These are phyloP conservation scores for Salix exigua DNA, from an alignment of 345 rosid genomes.

Conservation along the genomic window DNA sequence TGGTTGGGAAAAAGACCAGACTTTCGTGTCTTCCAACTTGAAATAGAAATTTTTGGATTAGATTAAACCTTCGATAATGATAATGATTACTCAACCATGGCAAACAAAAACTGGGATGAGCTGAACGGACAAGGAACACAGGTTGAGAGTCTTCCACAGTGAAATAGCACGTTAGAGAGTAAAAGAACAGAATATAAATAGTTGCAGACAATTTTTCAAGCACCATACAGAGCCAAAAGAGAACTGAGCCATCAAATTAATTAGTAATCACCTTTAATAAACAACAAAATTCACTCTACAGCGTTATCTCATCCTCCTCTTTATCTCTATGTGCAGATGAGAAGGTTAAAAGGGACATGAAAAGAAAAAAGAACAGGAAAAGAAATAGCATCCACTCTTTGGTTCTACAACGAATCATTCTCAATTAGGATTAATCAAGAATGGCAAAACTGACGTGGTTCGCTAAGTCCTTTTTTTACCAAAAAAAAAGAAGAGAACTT, in stretches of 20 bases:
- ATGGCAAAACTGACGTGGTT: background rate
- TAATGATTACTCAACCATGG: background rate
- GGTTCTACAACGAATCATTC: background rate
- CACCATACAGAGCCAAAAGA: conserved; percentile 11
- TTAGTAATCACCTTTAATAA: conserved; percentile 1
- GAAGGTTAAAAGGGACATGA: conserved; percentile 5
- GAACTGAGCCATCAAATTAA: conserved; percentile 8
- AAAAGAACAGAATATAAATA: background rate
- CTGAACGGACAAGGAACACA: background rate
- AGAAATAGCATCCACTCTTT: background rate
- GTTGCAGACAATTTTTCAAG: conserved; percentile 15
- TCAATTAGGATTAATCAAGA: background rate
- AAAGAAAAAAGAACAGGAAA: background rate
- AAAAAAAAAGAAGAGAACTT: no score
- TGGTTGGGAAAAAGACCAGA: conserved; percentile 9
- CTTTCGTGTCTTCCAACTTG: conserved; percentile 8
- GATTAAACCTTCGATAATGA: background rate
- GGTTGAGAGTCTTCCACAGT: conserved; percentile 12
- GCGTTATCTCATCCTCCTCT: conserved; percentile 31
- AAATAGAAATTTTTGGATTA: conserved; percentile 1
- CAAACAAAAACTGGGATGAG: background rate
- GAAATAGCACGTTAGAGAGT: background rate
- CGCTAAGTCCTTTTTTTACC: background rate
- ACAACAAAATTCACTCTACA: conserved; percentile 17
- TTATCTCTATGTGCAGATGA: conserved; percentile 28